phyloP scores from a whole-genome alignment of 192 early-diverging fungal genomes.

The Coemansia sp. region DNA sequence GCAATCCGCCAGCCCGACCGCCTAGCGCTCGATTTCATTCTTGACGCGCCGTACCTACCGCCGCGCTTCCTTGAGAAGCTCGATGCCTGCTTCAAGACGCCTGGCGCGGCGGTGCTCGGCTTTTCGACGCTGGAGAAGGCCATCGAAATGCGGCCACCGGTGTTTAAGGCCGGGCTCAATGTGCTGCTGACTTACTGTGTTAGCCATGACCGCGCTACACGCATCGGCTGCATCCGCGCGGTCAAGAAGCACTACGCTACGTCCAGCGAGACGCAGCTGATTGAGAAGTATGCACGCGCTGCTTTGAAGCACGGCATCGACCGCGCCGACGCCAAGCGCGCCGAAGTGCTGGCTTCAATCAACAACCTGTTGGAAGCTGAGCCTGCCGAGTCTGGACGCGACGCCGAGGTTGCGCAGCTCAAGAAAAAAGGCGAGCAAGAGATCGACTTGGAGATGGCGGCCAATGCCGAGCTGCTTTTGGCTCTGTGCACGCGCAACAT shows the following conservation, averaged over 20 bases:
- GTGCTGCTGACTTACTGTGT: constrained; percentile 35
- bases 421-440: constrained; percentile 15
- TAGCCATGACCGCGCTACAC: constrained; percentile 26
- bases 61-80: constrained; percentile 12
- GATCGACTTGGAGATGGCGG: constrained; percentile 17
- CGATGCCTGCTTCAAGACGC: constrained; percentile 14
- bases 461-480: constrained; percentile 31
- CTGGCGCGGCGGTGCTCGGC: constrained; percentile 23
- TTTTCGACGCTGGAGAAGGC: constrained; percentile 34
- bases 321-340: neutral
- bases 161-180: constrained; percentile 24
- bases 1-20: constrained; percentile 9
- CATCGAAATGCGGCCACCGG: constrained; percentile 41
- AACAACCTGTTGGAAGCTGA: constrained; percentile 1
- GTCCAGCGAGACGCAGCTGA: constrained; percentile 7
- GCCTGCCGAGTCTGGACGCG: neutral
- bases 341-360: neutral
- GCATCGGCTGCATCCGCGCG: constrained; percentile 37
- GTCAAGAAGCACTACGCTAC: constrained; percentile 34
- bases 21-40: constrained; percentile 27
- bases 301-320: constrained; percentile 12
- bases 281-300: constrained; percentile 21
- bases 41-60: constrained; percentile 28
- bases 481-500: constrained; percentile 46
- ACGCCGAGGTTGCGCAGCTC: constrained; percentile 9